Evolutionary conservation across 2,329 filamentous ascomycete genomes (phyloP), one percentile per base, ranked within the genome.

Genomic region (Verticillium longisporum): DNA sequence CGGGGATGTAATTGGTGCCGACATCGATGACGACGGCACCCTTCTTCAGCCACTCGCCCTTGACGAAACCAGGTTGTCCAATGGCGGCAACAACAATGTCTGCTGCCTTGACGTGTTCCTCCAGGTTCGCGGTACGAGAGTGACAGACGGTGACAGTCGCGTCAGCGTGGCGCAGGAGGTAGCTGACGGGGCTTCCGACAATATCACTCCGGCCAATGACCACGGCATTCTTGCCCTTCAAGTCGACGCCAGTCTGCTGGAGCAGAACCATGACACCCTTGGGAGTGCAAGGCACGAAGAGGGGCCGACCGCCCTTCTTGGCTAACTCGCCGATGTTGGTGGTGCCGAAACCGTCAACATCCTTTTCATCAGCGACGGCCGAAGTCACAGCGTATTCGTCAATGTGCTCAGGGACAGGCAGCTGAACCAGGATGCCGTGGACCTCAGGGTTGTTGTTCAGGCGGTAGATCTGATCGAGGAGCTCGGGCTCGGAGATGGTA

Each of bases 21-120:
- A 99, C 95, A 71, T 99, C 95, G 70, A 99, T 96, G 50, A 99
- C 92, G 6, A 99, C 89, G n/a, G 86, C 92, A 38, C 93, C 95
- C 18, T 90, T 87, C 82, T 98, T 99, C 66, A 99, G 74, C 92
- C 93, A 98, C 63, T 96, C 91, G 66, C 93, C 95, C 78, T 95
- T 94, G 71, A 99, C 88, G 69, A 97, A 96, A 61, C 86, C 84
- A 9, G 94, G 83, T 73, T 91, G 83, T 36, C 95, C 95, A 75
- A 99, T 96, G 61, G 95, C 95, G 34, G 92, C 93, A 59, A 99
- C 86, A 56, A 99, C 82, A 63, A 99, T 87, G 72, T 99, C 95
- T 53, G 95, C 95, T 61, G 83, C 80, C 80, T 91, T 93, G 71
- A 98, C 78, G 64, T 94, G 83, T 21, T 86, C 83, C 61, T 88